These are phyloP conservation scores for Cyberlindnera maclurae DNA, from an alignment of 805 yeast species.

Conservation along the genomic window DNA sequence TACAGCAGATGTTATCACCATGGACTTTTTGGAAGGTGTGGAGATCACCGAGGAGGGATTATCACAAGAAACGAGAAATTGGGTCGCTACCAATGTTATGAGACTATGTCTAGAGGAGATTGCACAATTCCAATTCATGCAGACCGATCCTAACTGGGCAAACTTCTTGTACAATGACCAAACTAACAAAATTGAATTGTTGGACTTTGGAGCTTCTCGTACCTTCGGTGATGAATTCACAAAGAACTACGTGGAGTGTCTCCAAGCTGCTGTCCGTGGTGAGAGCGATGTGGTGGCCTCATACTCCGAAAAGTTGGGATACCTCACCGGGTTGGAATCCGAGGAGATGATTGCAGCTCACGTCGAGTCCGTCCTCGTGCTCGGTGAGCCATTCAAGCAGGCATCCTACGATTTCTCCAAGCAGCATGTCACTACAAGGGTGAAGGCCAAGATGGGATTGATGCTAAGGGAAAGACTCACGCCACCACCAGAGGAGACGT, in stretches of 20 bases:
- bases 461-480: slow-evolving; percentile 89
- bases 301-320: slow-evolving; percentile 71
- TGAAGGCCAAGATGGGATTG: slow-evolving; percentile 75
- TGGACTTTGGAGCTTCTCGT: slow-evolving; percentile 95
- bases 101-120: slow-evolving; percentile 80
- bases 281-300: slow-evolving; percentile 60
- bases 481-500: slow-evolving; percentile 98
- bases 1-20: slow-evolving; percentile 78
- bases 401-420: slow-evolving; percentile 57
- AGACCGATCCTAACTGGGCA: slow-evolving; percentile 99
- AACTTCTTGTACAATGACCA: slow-evolving; percentile 76
- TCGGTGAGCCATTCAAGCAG: slow-evolving; percentile 88
- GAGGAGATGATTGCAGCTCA: slow-evolving; percentile 87
- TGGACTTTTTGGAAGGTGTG: slow-evolving; percentile 79
- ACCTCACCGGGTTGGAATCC: slow-evolving; percentile 86
- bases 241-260: slow-evolving; percentile 55
- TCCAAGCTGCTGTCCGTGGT: slow-evolving; percentile 65
- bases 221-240: slow-evolving; percentile 66
- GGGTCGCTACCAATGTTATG: slow-evolving; percentile 84
- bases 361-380: slow-evolving; percentile 78
- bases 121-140: slow-evolving; percentile 84
- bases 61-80: slow-evolving; percentile 66
- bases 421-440: slow-evolving; percentile 93
- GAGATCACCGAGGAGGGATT: slow-evolving; percentile 76
- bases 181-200: slow-evolving; percentile 70